Evolutionary conservation across 2,329 filamentous ascomycete species (phyloP), one percentile per base, ranked within the genome.

Genomic region (Nigrograna mackinnonii): DNA sequence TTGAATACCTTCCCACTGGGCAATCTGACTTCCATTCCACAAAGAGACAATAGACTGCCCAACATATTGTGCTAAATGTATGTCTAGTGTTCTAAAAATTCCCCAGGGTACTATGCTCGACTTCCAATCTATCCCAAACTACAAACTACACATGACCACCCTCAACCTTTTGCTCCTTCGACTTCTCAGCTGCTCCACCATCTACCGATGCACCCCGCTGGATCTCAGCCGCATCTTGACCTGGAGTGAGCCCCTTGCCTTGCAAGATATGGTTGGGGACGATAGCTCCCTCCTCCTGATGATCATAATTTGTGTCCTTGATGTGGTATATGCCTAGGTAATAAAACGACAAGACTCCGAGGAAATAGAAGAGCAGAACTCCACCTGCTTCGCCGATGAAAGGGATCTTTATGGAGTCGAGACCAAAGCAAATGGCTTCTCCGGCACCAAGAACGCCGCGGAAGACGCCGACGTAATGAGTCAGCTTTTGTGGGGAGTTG

Each of bases 401-500:
- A 0, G 57, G 57, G 4, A 62, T 62, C 24, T 58, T 58, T 38
- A 60, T 62, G 11, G 52, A 57, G 39, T 63, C 60, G 12, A 62
- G 57, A 13, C 60, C 60, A 28, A 63, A 64, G 34, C 59, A 58
- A 14, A 64, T 55, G 11, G 58, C 58, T 47, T 64, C 60, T 20
- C 58, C 58, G 1, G 58, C 60, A 33, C 60, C 60, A 19, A 64
- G 55, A 2, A 64, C 54, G 24, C 60, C 60, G 6, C 60, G 50
- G 36, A 64, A 64, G 24, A 62, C 47, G 24, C 60, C 60, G 16
- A 62, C 57, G 32, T 64, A 64, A 32, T 64, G 58, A 0, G 55
- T 62, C 7, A 62, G 52, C 35, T 62, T 64, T 35, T 61, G 57
- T 3, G 60, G 60, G 2, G 60, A 62, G 42, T 62, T 64, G 11